Base-by-base conservation (phyloP, 164 flowering plant species). In the Piper longum region DNA sequence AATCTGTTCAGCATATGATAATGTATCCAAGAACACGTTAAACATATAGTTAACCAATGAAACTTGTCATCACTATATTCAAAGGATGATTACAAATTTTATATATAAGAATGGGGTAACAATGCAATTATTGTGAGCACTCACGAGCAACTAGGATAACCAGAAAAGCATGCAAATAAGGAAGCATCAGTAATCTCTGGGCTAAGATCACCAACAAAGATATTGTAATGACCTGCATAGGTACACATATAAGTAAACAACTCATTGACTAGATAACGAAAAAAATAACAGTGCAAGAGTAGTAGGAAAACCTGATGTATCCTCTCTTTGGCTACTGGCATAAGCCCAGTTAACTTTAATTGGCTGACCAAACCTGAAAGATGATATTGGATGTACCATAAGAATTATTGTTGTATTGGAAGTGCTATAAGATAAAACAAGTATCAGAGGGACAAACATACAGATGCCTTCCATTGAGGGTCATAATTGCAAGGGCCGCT, bases 181-280 rank as follows among this genome's bases (percentile, higher is more conserved):
- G 89, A 83, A 19, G 99, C 96, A 81, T 93, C 99, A 19, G 99
- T 90, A 75, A 93, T 92, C 79, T 93, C 99, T 54, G 99, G 91
- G 70, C 96, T 84, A 54, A 93, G 90, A 79, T 93, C 99, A 54
- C 99, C 97, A 66, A 93, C 99, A 78, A 93, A 93, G 58, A 93
- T 80, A 78, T 93, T 87, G 76, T 58, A 91, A 68, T 93, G 99
- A 60, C 83, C 97, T 93, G 81, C 73, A 76, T 39, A 66, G 3
- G 17, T 40, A 61, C 58, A 44, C 54, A 56, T 52, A 41, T 36
- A 48, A 52, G 62, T 8, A 26, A 60, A 57, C 3, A 9, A 11
- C 12, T 57, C 56, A 36, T 51, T 11, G 43, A n/a, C 9, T 5
- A 26, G 17, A 12, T 58, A 45, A 7, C 3, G 18, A 55, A 16